Evolutionary conservation across 2,329 filamentous ascomycete species (phyloP).

Genomic region (Ascosphaera apis): DNA sequence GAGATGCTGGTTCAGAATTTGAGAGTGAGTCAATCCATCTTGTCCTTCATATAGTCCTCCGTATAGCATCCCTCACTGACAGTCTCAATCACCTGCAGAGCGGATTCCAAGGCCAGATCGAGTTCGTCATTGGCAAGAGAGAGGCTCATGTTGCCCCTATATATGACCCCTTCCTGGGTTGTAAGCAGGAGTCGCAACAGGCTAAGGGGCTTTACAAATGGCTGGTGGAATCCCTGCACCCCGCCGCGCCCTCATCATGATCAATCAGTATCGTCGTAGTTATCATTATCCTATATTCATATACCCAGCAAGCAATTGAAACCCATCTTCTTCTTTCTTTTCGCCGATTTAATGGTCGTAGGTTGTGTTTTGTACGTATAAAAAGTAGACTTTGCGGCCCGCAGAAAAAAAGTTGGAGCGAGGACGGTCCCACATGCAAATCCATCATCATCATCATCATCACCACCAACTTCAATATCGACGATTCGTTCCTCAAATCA

Average conservation of each 20-base stretch:
- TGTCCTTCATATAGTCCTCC: background rate
- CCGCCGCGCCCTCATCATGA: background rate
- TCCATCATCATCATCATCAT: too few relatives aligned
- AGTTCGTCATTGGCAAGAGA: constrained; percentile 9
- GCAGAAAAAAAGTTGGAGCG: too few relatives aligned
- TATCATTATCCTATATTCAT: too few relatives aligned
- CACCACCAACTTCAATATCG: too few relatives aligned
- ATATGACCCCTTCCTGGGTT: constrained; percentile 7
- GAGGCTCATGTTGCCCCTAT: constrained; percentile 13
- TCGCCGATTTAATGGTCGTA: too few relatives aligned
- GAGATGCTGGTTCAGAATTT: constrained; percentile 13
- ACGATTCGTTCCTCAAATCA: too few relatives aligned
- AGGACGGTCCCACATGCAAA: too few relatives aligned
- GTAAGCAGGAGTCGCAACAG: constrained; percentile 9
- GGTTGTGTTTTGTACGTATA: too few relatives aligned
- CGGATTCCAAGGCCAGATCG: constrained; percentile 11
- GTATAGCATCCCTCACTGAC: background rate
- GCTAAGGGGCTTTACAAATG: constrained; percentile 11
- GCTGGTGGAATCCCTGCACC: constrained; percentile 10
- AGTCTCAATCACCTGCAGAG: background rate
- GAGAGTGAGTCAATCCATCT: constrained; percentile 8
- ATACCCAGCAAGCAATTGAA: too few relatives aligned
- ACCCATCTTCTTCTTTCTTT: too few relatives aligned
- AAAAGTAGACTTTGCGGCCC: too few relatives aligned
- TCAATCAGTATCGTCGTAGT: too few relatives aligned